Base-by-base conservation (phyloP, 148 eudicot genomes). In the Dysphania ambrosioides region DNA sequence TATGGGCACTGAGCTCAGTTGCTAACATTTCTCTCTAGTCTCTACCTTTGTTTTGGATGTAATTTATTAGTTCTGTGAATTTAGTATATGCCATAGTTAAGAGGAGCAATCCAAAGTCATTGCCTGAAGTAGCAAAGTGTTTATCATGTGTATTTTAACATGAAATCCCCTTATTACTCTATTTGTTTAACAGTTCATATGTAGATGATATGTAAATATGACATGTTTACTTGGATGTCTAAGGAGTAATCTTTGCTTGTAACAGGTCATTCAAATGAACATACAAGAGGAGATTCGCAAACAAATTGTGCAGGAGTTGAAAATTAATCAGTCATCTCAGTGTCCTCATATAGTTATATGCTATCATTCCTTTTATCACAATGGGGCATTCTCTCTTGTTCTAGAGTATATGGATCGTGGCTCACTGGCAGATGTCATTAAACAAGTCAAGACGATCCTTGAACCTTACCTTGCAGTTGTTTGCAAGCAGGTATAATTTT, bases 391-490 rank as follows among this genome's bases (percentile, higher is more conserved):
- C 76, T 94, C 98, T 73, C 89, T 94, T 64, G 97, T 94, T 66
- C 79, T 94, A 30, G 98, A 94, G 80, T 94, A 92, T 81, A 94
- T 94, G 98, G 97, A 94, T 68, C 96, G 98, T 60, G 98, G 98
- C 67, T 94, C 98, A 67, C 88, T 94, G 79, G 88, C 79, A 41
- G 98, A 94, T 83, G 80, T 94, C 34, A 80, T 91, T 58, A 86
- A 84, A 79, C 98, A 94, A 92, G 82, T 94, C 74, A 94, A 92
- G 72, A 94, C 98, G 38, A 88, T 94, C 79, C 93, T 94, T 61
- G 98, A 94, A 81, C 98, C 98, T 70, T 94, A 94, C 80, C 97
- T 94, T 65, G 98, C 97, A 38, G 97, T 92, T 79, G 89, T 86
- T 44, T 94, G 98, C 84, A 91, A 94, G 68, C 98, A 94, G 97